Evolutionary conservation across 345 rosid genomes (phyloP), one percentile per base, ranked within the genome.

Genomic region (Aethionema arabicum): DNA sequence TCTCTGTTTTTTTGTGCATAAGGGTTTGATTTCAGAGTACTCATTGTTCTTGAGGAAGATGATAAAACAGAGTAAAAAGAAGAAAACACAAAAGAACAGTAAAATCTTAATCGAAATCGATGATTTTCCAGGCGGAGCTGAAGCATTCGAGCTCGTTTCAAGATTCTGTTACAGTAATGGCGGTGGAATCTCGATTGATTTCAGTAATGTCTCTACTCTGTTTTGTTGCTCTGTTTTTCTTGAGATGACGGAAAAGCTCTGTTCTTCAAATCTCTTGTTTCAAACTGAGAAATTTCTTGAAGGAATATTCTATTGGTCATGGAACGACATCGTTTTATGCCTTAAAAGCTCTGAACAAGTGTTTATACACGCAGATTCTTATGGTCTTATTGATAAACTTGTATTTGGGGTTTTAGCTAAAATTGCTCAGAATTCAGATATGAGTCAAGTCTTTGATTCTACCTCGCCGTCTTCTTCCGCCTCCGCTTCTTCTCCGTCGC

Each of bases 161-260:
- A 78, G 88, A 52, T 89, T 86, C 76, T 84, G 93, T 61, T 84
- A 89, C 75, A 72, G 65, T 65, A 59, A 79, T 49, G 90, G 88
- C 13, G 59, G 63, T 45, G 67, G 74, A 51, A 68, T 82, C 61
- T 61, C 63, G 11, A 78, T 89, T 72, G 62, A 86, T 30, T 56
- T 73, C 53, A 74, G 80, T 5, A 81, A 84, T 48, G 88, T 81
- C n/a, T 63, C 78, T 21, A 59, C 81, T 41, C 78, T 89, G 71
- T 69, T 78, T 60, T 86, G 87, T 41, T 81, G 77, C 32, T 86
- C 93, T 11, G 11, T 81, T 0, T 81, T 81, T 59, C 91, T 89
- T 6, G 88, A 75, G 13, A 86, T 89, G 93, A 69, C 84, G 4
- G 83, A 82, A 74, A 81, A 75, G 45, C 63, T 65, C 32, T 77